phyloP scores from a whole-genome alignment of 345 rosid species.

The Mercurialis annua region DNA sequence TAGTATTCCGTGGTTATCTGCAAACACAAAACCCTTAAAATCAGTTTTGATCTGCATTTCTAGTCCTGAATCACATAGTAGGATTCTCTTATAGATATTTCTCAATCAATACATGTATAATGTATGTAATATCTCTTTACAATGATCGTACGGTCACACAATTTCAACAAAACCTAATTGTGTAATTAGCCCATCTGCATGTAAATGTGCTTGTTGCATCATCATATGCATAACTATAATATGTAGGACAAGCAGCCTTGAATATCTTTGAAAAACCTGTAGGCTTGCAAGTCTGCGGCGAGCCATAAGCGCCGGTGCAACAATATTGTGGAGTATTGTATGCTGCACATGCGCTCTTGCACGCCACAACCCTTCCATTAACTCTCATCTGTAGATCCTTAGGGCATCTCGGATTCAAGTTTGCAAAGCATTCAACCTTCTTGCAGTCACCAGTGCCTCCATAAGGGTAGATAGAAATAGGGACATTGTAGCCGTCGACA shows the following conservation, averaged over 20 bases:
- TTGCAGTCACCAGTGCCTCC: constrained; percentile 27
- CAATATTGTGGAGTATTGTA: constrained; percentile 40
- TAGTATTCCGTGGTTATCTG: background rate
- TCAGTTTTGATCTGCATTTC: background rate
- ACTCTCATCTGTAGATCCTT: constrained; percentile 26
- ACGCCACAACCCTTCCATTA: constrained; percentile 34
- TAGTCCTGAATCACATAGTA: background rate
- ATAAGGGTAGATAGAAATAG: constrained; percentile 32
- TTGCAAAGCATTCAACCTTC: constrained; percentile 25
- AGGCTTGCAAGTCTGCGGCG: constrained; percentile 43
- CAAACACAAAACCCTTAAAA: background rate
- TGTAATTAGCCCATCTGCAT: constrained; percentile 35
- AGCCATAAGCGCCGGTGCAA: constrained; percentile 42
- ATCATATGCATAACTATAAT: constrained; percentile 52
- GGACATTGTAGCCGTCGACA: constrained; percentile 47
- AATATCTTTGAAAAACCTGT: constrained; percentile 41
- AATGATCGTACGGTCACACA: background rate
- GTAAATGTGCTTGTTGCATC: constrained; percentile 44
- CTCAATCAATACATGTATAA: background rate
- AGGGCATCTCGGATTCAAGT: constrained; percentile 41
- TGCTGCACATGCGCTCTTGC: constrained; percentile 48
- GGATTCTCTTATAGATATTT: background rate
- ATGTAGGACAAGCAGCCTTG: constrained; percentile 43
- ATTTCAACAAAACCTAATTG: constrained; percentile 36
- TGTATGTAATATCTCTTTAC: background rate